A percentile compares a stretch with the other conserved stretches of the same genome.
These are phyloP conservation scores for Craspedostauros australis DNA, from an alignment of 108 stramenopile species.

Conservation along the genomic window DNA sequence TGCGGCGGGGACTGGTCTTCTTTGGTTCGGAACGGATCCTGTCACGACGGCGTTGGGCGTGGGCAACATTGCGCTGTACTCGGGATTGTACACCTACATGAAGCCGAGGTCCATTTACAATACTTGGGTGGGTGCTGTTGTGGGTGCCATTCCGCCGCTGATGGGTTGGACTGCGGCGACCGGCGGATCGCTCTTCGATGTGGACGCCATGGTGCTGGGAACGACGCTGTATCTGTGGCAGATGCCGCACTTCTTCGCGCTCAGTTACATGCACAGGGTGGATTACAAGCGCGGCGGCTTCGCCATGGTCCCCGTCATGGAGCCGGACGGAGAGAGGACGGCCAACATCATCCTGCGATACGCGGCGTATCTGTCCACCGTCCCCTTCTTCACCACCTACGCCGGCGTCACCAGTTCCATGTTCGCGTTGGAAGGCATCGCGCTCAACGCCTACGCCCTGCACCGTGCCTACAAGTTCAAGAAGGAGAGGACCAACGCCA, in stretches of 20 bases:
- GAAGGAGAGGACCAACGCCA: constrained; percentile 82
- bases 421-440: constrained; percentile 92
- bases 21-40: constrained; percentile 86
- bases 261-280: constrained; percentile 89
- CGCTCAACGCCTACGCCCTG: constrained; percentile 81
- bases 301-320: constrained; percentile 55
- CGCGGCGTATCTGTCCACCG: constrained; percentile 72
- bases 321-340: constrained; percentile 68
- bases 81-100: constrained; percentile 94
- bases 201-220: constrained; percentile 79
- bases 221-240: constrained; percentile 94
- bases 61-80: constrained; percentile 91
- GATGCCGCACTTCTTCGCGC: constrained; percentile 98
- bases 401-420: constrained; percentile 88
- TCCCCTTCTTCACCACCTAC: constrained; percentile 78
- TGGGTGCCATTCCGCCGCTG: constrained; percentile 97
- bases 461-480: constrained; percentile 74
- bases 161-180: constrained; percentile 98
- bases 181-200: constrained; percentile 51
- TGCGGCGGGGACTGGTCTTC: constrained; percentile 58
- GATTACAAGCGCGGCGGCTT: constrained; percentile 83
- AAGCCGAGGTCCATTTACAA: constrained; percentile 91
- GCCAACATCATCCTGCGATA: constrained; percentile 78
- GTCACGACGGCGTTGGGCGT: constrained; percentile 84
- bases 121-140: constrained; percentile 98